These are phyloP conservation scores for Bolboschoenoplectus hybrid DNA, from an alignment of 202 grass and related monocot genomes.

Conservation along the genomic window DNA sequence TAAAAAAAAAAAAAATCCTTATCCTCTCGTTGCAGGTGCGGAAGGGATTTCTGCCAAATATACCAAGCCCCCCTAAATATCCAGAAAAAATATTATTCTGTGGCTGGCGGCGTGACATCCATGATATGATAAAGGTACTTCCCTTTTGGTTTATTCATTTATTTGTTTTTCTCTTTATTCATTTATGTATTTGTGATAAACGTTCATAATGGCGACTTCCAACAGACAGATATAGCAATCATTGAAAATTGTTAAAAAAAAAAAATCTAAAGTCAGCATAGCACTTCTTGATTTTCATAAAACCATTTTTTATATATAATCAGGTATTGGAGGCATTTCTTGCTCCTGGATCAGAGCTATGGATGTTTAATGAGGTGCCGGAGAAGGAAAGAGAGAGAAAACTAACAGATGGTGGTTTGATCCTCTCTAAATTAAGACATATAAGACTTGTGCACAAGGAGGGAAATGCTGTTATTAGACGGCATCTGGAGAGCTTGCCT, in stretches of 20 bases:
- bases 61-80: conserved; percentile 77
- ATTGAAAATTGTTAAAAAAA: background rate
- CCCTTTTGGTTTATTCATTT: conserved; percentile 24
- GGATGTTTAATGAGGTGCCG: conserved; percentile 98
- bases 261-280: background rate
- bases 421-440: conserved; percentile 72
- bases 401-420: conserved; percentile 75
- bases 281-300: conserved; percentile 2
- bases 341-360: conserved; percentile 84
- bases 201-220: background rate
- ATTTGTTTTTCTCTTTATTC: background rate
- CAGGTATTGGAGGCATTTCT: conserved; percentile 99
- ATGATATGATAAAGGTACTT: conserved; percentile 99
- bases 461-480: conserved; percentile 96
- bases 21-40: conserved; percentile 51
- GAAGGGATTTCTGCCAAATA: conserved; percentile 75
- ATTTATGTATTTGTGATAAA: background rate
- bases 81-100: conserved; percentile 98
- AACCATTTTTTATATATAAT: conserved; percentile 35
- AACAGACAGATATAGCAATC: background rate
- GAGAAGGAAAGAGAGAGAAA: conserved; percentile 94
- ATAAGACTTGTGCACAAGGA: conserved; percentile 98
- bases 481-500: conserved; percentile 92
- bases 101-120: conserved; percentile 97
- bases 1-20: background rate